Percentiles rank a stretch among this genome's conserved stretches.
phyloP scores from a whole-genome alignment of 1,139 yeast genomes.

The Zygosaccharomyces sapae region DNA sequence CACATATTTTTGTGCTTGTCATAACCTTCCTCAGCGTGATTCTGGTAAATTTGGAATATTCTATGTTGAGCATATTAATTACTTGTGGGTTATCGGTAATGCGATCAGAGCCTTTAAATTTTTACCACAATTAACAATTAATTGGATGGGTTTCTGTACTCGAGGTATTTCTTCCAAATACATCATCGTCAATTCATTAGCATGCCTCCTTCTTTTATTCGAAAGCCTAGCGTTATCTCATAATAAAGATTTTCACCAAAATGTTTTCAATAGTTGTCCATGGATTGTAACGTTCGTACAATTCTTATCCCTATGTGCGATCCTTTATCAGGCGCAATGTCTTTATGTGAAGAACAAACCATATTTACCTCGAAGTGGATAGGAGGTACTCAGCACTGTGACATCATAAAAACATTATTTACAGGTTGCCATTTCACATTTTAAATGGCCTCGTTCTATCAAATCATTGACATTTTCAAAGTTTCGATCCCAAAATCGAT shows the following conservation, averaged over 20 bases:
- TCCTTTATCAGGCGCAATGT: conserved; percentile 29
- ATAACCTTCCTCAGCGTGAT: conserved; percentile 17
- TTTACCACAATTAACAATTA: conserved; percentile 35
- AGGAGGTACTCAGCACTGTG: background rate
- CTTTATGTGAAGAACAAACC: conserved; percentile 24
- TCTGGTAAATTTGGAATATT: conserved; percentile 35
- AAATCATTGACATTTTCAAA: conserved; percentile 37
- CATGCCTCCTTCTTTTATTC: too few species aligned
- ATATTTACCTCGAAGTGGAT: conserved; percentile 20
- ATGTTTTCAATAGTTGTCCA: conserved; percentile 28
- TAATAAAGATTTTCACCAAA: conserved; percentile 15
- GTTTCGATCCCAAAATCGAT: conserved; percentile 58
- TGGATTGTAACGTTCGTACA: conserved; percentile 18
- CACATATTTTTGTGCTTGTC: conserved; percentile 23
- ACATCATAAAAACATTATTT: background rate
- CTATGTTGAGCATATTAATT: conserved; percentile 36
- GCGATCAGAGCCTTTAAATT: conserved; percentile 23
- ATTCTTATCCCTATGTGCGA: conserved; percentile 15
- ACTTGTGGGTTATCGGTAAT: conserved; percentile 31
- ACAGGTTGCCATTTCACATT: background rate
- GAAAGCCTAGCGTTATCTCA: conserved; percentile 6
- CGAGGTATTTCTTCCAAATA: conserved; percentile 30
- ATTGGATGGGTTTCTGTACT: conserved; percentile 35
- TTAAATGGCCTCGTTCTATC: background rate
- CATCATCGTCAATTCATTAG: conserved; percentile 16